Evolutionary conservation across 495 filamentous ascomycete genomes (phyloP), one percentile per base, ranked within the genome.

Genomic region (Clohesyomyces aquaticus): DNA sequence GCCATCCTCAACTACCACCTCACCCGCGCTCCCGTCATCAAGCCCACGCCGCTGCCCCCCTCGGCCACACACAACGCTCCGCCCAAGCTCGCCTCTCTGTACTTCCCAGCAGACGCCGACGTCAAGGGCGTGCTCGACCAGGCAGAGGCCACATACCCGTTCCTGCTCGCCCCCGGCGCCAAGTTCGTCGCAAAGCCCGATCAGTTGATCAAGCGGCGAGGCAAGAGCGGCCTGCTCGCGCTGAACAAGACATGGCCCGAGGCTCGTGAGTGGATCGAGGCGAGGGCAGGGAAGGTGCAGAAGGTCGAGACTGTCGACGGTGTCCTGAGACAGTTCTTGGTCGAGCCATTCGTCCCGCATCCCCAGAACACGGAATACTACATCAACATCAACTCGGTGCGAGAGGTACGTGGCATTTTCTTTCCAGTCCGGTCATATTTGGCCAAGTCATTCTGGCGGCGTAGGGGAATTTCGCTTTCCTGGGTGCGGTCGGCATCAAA

Each of bases 1-100:
- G 94, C 94, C 82, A 98, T 99, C 83, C 83, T 99, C 83, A 97
- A 96, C 88, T 99, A 96, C 84, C 94, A 99, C 86, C 93, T 99
- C 83, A 99, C 94, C 69, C 89, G 94, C 73, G 92, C 94, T 61
- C 88, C 93, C 59, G 88, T 96, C 75, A 97, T 99, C 85, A 96
- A 96, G 87, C 91, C 94, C 53, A 91, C 91, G 72, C 90, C 95
- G 77, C 91, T 99, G 23, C 92, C 94, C 67, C 74, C 84, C 67
- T 82, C 90, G 65, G 74, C 86, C 61, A 94, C 86, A 76, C 94
- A 99, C 86, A 98, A 98, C 81, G 81, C 94, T 65, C 85, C 95
- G 55, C 79, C 94, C 71, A 90, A 87, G 77, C 90, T 99, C 66
- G 93, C 93, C 51, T 91, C 91, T 48, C 84, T 99, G 65, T 82